Conservation (phyloP, 2,329 filamentous ascomycete genomes). For the Penicillium frequentans region DNA sequence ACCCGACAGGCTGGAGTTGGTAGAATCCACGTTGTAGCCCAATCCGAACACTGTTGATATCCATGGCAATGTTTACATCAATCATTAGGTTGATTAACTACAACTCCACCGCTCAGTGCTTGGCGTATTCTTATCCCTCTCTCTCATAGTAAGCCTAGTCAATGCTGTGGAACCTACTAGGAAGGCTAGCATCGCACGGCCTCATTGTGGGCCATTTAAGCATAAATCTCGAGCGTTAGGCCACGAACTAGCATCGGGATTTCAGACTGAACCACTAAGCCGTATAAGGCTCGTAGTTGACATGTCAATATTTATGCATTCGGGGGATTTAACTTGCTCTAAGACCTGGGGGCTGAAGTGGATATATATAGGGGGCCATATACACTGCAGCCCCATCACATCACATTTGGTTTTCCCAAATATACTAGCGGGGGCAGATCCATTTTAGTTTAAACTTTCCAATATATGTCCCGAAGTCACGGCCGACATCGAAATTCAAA, state of each 20-base stretch:
- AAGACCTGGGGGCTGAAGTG: not conserved
- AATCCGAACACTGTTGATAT: not conserved
- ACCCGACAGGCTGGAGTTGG: not conserved
- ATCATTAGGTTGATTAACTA: not conserved
- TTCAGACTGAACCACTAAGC: constrained; percentile 6
- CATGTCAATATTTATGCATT: not conserved
- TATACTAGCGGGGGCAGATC: not conserved
- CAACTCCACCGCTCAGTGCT: not conserved
- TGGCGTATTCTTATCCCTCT: constrained; percentile 7
- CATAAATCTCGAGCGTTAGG: constrained; percentile 17
- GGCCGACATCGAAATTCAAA: no score
- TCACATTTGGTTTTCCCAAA: not conserved
- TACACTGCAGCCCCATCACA: not conserved
- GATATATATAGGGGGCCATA: not conserved
- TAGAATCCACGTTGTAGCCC: not conserved
- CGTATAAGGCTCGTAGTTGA: constrained; percentile 1
- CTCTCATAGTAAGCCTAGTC: not conserved
- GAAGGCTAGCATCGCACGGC: constrained; percentile 5
- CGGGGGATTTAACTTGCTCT: not conserved
- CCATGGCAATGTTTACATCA: no score
- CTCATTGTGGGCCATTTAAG: constrained; percentile 18
- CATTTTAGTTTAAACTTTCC: not conserved
- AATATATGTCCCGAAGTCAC: no score
- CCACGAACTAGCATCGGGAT: constrained; percentile 9
- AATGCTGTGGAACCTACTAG: constrained; percentile 12